phyloP scores from a whole-genome alignment of 139 green algal species.

The Coccomyxa sp. region DNA sequence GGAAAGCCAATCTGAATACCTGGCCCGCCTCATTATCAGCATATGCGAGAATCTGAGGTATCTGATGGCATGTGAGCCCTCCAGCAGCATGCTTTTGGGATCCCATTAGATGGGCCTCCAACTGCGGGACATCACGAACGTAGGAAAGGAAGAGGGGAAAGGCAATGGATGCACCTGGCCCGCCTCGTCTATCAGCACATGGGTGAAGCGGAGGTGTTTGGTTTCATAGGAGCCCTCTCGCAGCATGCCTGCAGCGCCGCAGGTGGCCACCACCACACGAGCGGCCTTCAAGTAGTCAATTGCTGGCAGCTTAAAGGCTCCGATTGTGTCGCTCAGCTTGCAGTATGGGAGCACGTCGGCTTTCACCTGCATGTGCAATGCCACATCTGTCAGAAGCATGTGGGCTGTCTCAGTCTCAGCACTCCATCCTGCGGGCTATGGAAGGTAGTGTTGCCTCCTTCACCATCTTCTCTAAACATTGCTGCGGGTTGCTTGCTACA shows the following conservation, averaged over 20 bases:
- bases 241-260: constrained; percentile 29
- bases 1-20: background rate
- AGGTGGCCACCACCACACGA: constrained; percentile 42
- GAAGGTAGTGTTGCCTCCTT: too few relatives aligned
- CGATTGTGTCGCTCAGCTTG: background rate
- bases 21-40: constrained; percentile 65
- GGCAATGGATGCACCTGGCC: constrained; percentile 45
- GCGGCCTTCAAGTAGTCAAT: background rate
- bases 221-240: background rate
- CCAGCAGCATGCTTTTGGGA: constrained; percentile 29
- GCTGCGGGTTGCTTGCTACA: too few relatives aligned
- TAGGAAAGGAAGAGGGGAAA: background rate
- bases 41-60: constrained; percentile 51
- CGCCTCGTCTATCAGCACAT: constrained; percentile 69
- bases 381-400: background rate
- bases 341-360: constrained; percentile 36
- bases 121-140: too few relatives aligned
- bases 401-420: too few relatives aligned
- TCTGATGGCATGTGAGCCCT: background rate
- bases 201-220: constrained; percentile 35
- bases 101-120: too few relatives aligned
- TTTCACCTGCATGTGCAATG: constrained; percentile 27
- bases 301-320: constrained; percentile 21
- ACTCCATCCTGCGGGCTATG: too few relatives aligned
- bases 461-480: too few relatives aligned